Evolutionary conservation across 306 rosid species (phyloP), one percentile per base, ranked within the genome.

Genomic region (Cucurbita pepo): DNA sequence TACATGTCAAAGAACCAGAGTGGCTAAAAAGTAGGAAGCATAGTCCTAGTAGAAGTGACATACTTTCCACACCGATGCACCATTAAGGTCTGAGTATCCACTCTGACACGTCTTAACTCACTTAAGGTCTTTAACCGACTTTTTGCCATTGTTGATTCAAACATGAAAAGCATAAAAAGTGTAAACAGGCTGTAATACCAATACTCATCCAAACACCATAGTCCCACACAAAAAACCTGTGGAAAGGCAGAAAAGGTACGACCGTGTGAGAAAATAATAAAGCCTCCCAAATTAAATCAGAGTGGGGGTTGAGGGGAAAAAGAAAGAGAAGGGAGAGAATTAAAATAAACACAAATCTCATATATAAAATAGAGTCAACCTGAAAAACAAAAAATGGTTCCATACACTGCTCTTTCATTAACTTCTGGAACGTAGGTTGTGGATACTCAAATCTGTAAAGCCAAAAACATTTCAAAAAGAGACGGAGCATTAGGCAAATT

Each of bases 151-250:
- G 99, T 91, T 48, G 99, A 91, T 87, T 95, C 99, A 56, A 95
- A 95, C 97, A 95, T 86, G 64, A 95, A 91, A 76, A 95, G 80
- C 99, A 95, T 95, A 78, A 88, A 89, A 34, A 95, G 92, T 22
- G 99, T 95, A 81, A 95, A 95, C 87, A 95, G 77, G 81, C 99
- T 95, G 85, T 95, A 95, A 82, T 95, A 95, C 99, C 99, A 95
- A 85, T 88, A 95, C 81, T 91, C 99, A 73, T 95, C 99, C 89
- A 95, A 81, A 83, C 99, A 95, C 99, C 99, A 95, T 60, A 95
- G 96, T 47, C 99, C 99, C 83, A 95, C 99, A 76, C 97, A 95
- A 83, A 95, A 95, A 72, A 95, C 99, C 99, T 95, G 38, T 54
- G 71, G 69, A 1, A 66, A 47, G 58, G 56, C 38, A 53, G n/a